Evolutionary conservation across 2,329 filamentous ascomycete genomes (phyloP), one percentile per base, ranked within the genome.

Genomic region (Anisogramma anomala): DNA sequence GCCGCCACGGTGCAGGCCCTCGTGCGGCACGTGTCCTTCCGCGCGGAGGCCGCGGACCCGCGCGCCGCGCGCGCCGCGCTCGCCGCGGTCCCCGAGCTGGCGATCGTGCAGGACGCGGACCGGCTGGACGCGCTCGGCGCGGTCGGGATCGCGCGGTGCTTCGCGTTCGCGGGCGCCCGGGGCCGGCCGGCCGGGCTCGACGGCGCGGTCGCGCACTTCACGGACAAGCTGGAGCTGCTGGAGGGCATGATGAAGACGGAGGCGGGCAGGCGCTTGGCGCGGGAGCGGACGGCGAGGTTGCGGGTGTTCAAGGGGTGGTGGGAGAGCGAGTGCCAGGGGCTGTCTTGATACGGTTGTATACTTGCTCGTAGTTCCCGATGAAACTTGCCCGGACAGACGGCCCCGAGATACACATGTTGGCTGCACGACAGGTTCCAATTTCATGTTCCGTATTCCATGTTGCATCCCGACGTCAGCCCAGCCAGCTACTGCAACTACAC

Each of bases 41-140:
- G 75, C 3, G 71, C 72, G 49, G 88, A 95, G 60, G 66, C 74
- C 37, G 74, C 74, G 52, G 68, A 87, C 53, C 79, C 81, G 0
- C 62, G 61, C 7, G 61, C 63, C 9, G 77, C 85, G 3, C 59
- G 59, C 14, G 59, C 63, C 1, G 66, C 88, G 17, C 66, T 93
- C n/a, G 58, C 56, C 4, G 55, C 62, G 23, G 67, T 83, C 56
- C 84, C 84, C 1, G 85, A 91, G 58, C 65, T 91, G 23, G 87
- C 77, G 0, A 74, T 94, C 36, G 86, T 95, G 18, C 88, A 95
- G 62, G 89, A 95, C 59, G 88, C 88, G 3, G 89, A 95, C 64
- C 72, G 88, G 4, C 67, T 96, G 13, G 89, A 96, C 62, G 84
- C 88, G 3, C 79, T 95, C 36, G 89, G 88, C 1, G 85, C 84